Evolutionary conservation across 306 rosid genomes (phyloP), one percentile per base, ranked within the genome.

Genomic region (Cucumis melo): DNA sequence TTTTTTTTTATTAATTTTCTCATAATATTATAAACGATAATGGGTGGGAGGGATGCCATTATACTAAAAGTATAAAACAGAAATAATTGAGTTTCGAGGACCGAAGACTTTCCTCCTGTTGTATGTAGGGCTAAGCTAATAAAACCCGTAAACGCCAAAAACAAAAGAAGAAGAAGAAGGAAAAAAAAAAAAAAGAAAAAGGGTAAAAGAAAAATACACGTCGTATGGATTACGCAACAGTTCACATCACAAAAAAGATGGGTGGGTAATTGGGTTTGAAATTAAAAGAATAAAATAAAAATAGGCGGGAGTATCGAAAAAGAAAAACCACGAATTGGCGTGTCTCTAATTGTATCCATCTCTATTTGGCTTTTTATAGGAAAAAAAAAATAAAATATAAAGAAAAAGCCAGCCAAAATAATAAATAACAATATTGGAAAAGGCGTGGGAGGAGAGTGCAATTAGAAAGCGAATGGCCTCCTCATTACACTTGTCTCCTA

Each of bases 191-290:
- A 50, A 50, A 50, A 3, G 5, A 44, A 44, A 44, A 8, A 0
- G 29, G 29, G 29, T 27, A 1, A 27, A 27, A 46, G 12, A 4
- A 12, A 46, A 46, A 46, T 14, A 36, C 65, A 53, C 51, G 65
- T 74, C 78, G 66, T 74, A 20, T 34, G 50, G 20, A 74, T 56
- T 56, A 74, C 66, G 78, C 78, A 53, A 74, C 78, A 44, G 38
- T 68, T 48, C 57, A 44, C 57, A 70, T 46, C 57, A 70, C 6
- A 32, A 63, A 12, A 27, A 51, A 51, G 51, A 44, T 57, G 20
- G 68, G 34, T 32, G 36, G 34, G 34, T 32, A 32, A 32, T 0
- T 38, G 1, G 55, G 8, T 14, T 65, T 10, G 15, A 39, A 19
- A 34, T 0, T 17, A n/a, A 36, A 19, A 34, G 3, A 7, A 63